Base-by-base conservation (phyloP, 345 rosid species). In the Sisymbrium irio region DNA sequence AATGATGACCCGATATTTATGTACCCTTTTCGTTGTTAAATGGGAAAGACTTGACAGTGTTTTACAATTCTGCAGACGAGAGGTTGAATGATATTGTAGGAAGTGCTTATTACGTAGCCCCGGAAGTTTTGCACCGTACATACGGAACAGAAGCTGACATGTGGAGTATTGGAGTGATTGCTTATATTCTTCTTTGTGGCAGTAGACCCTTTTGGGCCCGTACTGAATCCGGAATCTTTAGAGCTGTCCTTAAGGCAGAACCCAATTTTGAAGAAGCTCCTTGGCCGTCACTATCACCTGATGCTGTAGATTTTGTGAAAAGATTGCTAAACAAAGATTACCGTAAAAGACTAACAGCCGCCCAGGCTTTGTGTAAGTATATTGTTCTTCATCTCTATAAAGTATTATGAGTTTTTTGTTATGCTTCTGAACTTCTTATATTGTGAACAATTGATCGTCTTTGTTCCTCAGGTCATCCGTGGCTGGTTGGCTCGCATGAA, bases 81-180 rank as follows among this genome's bases (percentile, higher is more conserved):
- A 87, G 97, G 77, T 78, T 95, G 79, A 95, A 95, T 82, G 99
- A 95, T 78, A 95, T 95, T 14, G 99, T 95, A 42, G 99, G 99
- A 67, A 92, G 99, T 82, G 97, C 99, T 56, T 95, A 92, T 67
- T 95, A 95, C 66, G 99, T 95, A 3, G 97, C 97, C 40, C 99
- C 99, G 4, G 99, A 95, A 75, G 99, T 95, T 76, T 82, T 95
- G 20, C 99, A 95, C 72, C 85, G 99, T 77, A 83, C 97, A 7
- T 95, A 95, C 63, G 95, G 97, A 50, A 87, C 93, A 68, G 99
- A 95, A 84, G 99, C 92, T 30, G 99, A 95, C 76, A 95, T 95
- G 93, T 95, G 99, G 99, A 95, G 99, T 76, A 83, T 95, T 39
- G 99, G 99, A 77, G 99, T 95, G 41, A 90, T 92, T 74, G 93